Conservation (phyloP, 192 early-diverging fungal genomes). For the Coemansia asiatica region DNA sequence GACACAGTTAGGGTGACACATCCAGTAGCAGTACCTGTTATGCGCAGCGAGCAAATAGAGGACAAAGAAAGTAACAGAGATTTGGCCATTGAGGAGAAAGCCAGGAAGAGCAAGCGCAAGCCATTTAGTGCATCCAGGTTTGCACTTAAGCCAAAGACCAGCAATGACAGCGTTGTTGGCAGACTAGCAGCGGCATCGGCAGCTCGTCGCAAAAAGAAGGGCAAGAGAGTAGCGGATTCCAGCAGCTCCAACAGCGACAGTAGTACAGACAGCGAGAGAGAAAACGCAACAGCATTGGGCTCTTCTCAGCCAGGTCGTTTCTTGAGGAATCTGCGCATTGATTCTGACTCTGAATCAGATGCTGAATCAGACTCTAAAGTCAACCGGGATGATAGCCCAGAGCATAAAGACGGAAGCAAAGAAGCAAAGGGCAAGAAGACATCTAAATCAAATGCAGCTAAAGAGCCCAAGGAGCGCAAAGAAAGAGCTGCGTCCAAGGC, state of each 20-base stretch:
- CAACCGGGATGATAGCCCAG: neutral
- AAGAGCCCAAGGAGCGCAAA: slow-evolving; percentile 3
- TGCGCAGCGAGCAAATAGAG: neutral
- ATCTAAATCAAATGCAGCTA: neutral
- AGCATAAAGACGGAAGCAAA: too few species aligned
- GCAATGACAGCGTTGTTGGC: slow-evolving; percentile 21
- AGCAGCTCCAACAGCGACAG: slow-evolving; percentile 15
- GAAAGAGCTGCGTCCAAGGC: slow-evolving; percentile 37
- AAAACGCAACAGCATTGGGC: neutral
- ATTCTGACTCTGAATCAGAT: slow-evolving; percentile 25
- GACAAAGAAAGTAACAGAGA: neutral
- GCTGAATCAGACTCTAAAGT: neutral
- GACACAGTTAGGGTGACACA: neutral
- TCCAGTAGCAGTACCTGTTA: neutral
- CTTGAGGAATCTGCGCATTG: slow-evolving; percentile 17
- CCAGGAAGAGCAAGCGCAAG: slow-evolving; percentile 8
- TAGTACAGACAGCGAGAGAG: neutral
- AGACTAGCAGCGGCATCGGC: slow-evolving; percentile 11
- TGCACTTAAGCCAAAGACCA: slow-evolving; percentile 8
- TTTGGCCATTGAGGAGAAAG: neutral
- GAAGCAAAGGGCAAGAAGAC: neutral
- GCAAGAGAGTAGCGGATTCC: neutral
- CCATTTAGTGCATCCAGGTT: slow-evolving; percentile 14
- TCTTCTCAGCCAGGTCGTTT: neutral
- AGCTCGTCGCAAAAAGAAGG: slow-evolving; percentile 6